Evolutionary conservation across 768 basidiomycete genomes (phyloP).

Genomic region (Suillus cothurnatus): DNA sequence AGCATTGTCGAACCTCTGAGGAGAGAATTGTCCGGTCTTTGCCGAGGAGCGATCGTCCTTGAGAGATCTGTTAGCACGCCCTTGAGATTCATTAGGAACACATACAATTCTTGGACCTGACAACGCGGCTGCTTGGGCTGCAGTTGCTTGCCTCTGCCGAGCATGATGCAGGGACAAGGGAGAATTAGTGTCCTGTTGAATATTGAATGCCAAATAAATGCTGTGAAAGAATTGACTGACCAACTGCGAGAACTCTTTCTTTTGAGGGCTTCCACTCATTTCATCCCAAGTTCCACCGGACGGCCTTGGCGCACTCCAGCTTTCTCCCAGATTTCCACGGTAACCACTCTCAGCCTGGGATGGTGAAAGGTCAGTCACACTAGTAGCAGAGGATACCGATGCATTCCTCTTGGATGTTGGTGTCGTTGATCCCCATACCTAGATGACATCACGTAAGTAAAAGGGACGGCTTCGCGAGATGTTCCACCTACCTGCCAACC

Average conservation of each 20-base stretch:
- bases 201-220: constrained; percentile 16
- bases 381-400: constrained; percentile 61
- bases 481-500: constrained; percentile 64
- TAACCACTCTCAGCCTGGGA: constrained; percentile 48
- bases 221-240: constrained; percentile 36
- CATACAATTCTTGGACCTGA: constrained; percentile 44
- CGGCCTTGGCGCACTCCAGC: constrained; percentile 53
- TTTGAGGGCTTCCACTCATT: constrained; percentile 46
- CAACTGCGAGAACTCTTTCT: constrained; percentile 51
- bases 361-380: constrained; percentile 50
- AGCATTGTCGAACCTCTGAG: constrained; percentile 53
- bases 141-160: constrained; percentile 48
- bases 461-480: constrained; percentile 12
- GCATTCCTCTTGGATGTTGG: constrained; percentile 58
- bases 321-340: constrained; percentile 49
- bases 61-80: constrained; percentile 24
- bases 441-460: constrained; percentile 16
- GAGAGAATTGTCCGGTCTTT: constrained; percentile 54
- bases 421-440: constrained; percentile 63
- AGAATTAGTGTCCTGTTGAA: constrained; percentile 42
- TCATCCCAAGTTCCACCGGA: constrained; percentile 66
- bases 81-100: constrained; percentile 12
- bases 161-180: constrained; percentile 47
- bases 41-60: constrained; percentile 51
- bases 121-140: constrained; percentile 39